Evolutionary conservation across 75 land plant species (phyloP), one percentile per base, ranked within the genome.

Genomic region (Ceratopteris richardii): DNA sequence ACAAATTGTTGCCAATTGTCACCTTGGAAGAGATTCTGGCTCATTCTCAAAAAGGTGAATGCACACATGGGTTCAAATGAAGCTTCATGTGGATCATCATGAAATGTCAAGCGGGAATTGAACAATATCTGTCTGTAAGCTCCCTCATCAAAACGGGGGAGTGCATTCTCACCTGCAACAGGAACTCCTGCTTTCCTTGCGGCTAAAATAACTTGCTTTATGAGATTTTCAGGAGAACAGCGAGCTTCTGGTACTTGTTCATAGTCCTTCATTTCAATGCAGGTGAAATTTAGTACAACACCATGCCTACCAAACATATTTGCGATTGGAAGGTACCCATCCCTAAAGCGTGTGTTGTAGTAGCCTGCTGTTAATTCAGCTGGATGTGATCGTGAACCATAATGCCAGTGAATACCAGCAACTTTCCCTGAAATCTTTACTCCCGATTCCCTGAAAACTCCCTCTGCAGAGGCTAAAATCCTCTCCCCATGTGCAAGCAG

Each of bases 341-440:
- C 87, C 19, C 73, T 73, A 61, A 33, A 44, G 0, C 87, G 62
- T 11, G 90, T n/a, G n/a, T n/a, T n/a, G n/a, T n/a, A n/a, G n/a
- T n/a, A n/a, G n/a, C n/a, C n/a, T n/a, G n/a, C n/a, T 86, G 73
- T 86, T 86, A 86, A 82, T 61, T 86, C 90, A 2, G 90, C 73
- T 29, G 90, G 76, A 67, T 86, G 90, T n/a, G 90, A 83, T 27
- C 87, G 64, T 3, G 83, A 67, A 20, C 87, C 87, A 51, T 86
- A 86, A 60, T 82, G 85, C 90, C 90, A 86, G 70, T 86, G 90
- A 58, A 82, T 82, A 0, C 87, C 87, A 25, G 90, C 87, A 21
- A 87, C 64, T 61, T 87, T 87, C 7, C 73, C 88, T 21, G 91
- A 79, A 42, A 87, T 72, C 69, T 72, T 80, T 10, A 66, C 77